A percentile compares a stretch with the other conserved stretches of the same genome.
These are phyloP conservation scores for Datura wrightii DNA, from an alignment of 257 asterid genomes.

Conservation along the genomic window DNA sequence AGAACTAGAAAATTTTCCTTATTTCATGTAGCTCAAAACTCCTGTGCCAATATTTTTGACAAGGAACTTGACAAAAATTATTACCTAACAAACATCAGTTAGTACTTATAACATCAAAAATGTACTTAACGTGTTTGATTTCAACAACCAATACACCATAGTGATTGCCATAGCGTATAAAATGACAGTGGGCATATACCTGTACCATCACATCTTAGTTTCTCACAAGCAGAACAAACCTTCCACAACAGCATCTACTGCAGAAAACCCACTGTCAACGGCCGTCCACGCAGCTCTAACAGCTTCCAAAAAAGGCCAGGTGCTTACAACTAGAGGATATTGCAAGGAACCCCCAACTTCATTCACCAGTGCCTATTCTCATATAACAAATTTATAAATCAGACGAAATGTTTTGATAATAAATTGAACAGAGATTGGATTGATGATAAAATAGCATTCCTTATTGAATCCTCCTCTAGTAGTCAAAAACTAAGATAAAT, in stretches of 20 bases:
- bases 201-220: slow-evolving; percentile 91
- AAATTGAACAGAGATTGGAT: neutral
- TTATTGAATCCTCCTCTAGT: no score
- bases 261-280: slow-evolving; percentile 65
- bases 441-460: neutral
- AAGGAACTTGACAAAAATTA: neutral
- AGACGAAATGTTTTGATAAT: neutral
- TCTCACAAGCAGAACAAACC: slow-evolving; percentile 96
- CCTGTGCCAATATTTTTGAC: neutral
- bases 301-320: slow-evolving; percentile 97
- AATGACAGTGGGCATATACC: slow-evolving; percentile 48
- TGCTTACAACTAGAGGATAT: slow-evolving; percentile 83
- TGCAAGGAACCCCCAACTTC: slow-evolving; percentile 46
- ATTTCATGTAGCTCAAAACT: neutral
- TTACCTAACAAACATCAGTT: neutral
- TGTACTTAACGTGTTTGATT: neutral
- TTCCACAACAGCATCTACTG: slow-evolving; percentile 82
- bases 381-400: neutral
- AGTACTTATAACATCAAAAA: neutral
- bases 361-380: slow-evolving; percentile 54
- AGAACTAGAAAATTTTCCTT: neutral
- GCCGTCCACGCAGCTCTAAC: slow-evolving; percentile 89
- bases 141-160: neutral
- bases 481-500: no score
- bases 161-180: neutral